Base-by-base conservation (phyloP, 805 yeast species). In the Schizosaccharomyces octosporus region DNA sequence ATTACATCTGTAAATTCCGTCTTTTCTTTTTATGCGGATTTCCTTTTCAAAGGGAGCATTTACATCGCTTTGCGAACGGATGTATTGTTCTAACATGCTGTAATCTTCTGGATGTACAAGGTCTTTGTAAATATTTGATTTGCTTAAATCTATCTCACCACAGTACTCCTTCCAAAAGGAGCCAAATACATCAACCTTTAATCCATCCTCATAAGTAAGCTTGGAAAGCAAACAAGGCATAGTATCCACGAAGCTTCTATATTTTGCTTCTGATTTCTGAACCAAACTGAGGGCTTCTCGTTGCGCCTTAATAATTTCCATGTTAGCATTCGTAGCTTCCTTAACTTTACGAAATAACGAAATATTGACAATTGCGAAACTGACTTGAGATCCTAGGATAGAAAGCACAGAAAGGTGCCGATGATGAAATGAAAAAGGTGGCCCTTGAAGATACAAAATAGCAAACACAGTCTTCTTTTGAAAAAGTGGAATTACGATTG, bases 191-290 rank as follows among this genome's bases (percentile, higher is more conserved):
- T 65, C 64, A 32, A 65, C 65, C 36, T 62, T 29, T 1, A 36
- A 17, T 9, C 29, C 55, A 36, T 21, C 19, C 4, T 62, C 62
- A n/a, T 62, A 62, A 54, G 62, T 63, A 13, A 65, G 62, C 15
- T 62, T 64, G 63, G 64, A 64, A 36, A 65, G 63, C 31, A 65
- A 64, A 61, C 67, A 65, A 11, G 66, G 67, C 64, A 65, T 62
- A n/a, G 67, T 63, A 60, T 65, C 67, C 9, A 65, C 59, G 24
- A 64, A 62, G 2, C 66, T 66, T 42, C 64, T 60, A 42, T 65
- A 65, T 41, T 64, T 62, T 24, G 66, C 65, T 39, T 65, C 67
- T 5, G 67, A 64, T 43, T 64, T 66, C 11, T 64, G 61, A 21
- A 63, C 67, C 17, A 64, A 63, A 24, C 61, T 51, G 27, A 65